A percentile compares a stretch with the other conserved stretches of the same genome.
Evolutionary conservation across 2,329 filamentous ascomycete genomes (phyloP).

Genomic region (Emydomyces testavorans): DNA sequence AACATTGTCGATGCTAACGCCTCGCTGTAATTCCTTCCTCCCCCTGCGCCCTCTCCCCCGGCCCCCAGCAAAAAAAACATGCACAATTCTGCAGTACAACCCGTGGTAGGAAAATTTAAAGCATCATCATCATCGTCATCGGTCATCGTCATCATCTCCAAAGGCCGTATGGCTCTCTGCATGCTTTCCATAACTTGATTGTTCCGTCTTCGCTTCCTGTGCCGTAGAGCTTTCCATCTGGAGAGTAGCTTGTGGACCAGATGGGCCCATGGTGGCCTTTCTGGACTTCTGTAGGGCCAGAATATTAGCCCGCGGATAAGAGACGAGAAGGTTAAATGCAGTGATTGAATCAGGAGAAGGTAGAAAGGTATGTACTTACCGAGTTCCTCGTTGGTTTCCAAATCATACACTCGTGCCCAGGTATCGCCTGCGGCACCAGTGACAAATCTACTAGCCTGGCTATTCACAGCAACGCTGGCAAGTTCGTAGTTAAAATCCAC

Average conservation of each 20-base stretch:
- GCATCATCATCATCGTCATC: no score
- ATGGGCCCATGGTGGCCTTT: slow-evolving; percentile 96
- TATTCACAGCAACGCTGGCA: slow-evolving; percentile 79
- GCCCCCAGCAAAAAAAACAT: no score
- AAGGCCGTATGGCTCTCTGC: slow-evolving; percentile 52
- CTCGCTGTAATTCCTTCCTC: slow-evolving; percentile 3
- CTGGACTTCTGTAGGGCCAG: slow-evolving; percentile 62
- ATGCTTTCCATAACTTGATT: slow-evolving; percentile 77
- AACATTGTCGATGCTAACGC: slow-evolving; percentile 4
- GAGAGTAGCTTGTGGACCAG: slow-evolving; percentile 90
- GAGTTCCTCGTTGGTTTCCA: slow-evolving; percentile 69
- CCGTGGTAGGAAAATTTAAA: neutral
- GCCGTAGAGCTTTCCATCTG: slow-evolving; percentile 89
- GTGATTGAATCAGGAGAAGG: no score
- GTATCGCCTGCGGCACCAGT: slow-evolving; percentile 87
- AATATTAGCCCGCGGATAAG: neutral
- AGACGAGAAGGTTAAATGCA: neutral
- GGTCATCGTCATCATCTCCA: slow-evolving; percentile 52
- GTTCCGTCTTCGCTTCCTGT: slow-evolving; percentile 96
- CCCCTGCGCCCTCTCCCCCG: no score
- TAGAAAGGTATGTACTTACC: slow-evolving; percentile 38
- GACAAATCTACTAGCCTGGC: slow-evolving; percentile 68
- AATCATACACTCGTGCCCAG: slow-evolving; percentile 91
- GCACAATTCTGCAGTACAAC: neutral
- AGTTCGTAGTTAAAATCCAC: slow-evolving; percentile 72